Evolutionary conservation across 2,329 filamentous ascomycete genomes (phyloP), one percentile per base, ranked within the genome.

Genomic region (Penicillium sp.): DNA sequence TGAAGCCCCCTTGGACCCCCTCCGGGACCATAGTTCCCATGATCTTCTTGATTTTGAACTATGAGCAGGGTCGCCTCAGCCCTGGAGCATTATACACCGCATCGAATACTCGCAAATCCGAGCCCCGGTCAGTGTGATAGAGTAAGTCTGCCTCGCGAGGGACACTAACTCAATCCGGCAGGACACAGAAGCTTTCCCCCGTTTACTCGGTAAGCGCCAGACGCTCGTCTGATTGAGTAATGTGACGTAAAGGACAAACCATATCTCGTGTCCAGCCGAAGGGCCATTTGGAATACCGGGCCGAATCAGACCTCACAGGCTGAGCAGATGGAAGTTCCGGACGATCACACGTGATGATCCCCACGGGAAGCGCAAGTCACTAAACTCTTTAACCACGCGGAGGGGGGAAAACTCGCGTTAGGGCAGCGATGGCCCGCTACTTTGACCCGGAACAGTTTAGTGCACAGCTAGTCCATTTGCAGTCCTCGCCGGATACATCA

Each of bases 1-100:
- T 54, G 61, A 54, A 52, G 46, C 56, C 28, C 28, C 10, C 7
- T 2, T 2, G 7, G 34, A 28, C 49, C 39, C 18, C 18, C 18
- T 21, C 18, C 29, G 45, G 44, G 59, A 48, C 42, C 31, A 42
- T 28, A 21, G 4, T 18, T 33, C 36, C 29, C 23, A 39, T 4
- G 29, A 44, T 39, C 41, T 44, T 26, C 16, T 18, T 28, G 6
- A 7, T 41, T 18, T 16, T 38, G 42, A 48, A 36, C 26, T 18
- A 23, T 13, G 38, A 13, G 34, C 23, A 42, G 36, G 42, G 42
- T 38, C 38, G 38, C 36, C n/a, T 23, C 12, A 10, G 16, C n/a
- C 13, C 21, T 47, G 31, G 38, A 51, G 29, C 10, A 4, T 21
- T 10, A 18, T 39, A 23, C 36, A 21, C 9, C 36, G 36, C 36